Evolutionary conservation across 768 basidiomycete species (phyloP), one percentile per base, ranked within the genome.

Genomic region (Kwoniella sp.): DNA sequence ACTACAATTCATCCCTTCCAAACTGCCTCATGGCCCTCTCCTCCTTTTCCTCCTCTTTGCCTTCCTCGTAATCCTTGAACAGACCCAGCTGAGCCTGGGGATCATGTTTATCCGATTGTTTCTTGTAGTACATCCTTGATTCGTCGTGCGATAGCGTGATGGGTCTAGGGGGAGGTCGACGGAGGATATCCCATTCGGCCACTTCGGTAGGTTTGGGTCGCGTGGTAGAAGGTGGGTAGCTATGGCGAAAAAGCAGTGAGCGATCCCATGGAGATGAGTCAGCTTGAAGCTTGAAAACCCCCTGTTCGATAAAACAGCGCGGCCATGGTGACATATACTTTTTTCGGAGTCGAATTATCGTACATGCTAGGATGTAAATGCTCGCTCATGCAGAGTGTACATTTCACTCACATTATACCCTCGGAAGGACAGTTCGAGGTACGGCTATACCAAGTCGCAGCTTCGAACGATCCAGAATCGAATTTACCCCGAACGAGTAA

Each of bases 391-490:
- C 33, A 33, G 33, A 33, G 33, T 33, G 6, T 26, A 2, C 48
- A 24, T 24, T 24, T 25, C 19, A 57, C 73, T 59, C 54, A 76
- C 76, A 67, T 48, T 27, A 78, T 76, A 9, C 77, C 77, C 30
- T 78, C 77, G 0, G 47, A 24, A 8, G 77, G 77, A 54, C 77
- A 78, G 33, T 68, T 74, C 6, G 73, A 68, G 8, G n/a, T 13
- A 24, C 19, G 22, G 0, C 54, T 9, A n/a, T 55, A 63, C 2
- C 33, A 33, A 4, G 30, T 36, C 2, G 72, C 70, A 47, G 75
- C 63, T 15, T 57, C 44, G 57, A 78, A 77, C 7, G 56, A 22
- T 1, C 69, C 71, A 33, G 63, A 60, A 52, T 79, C 74, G 62
- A 77, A 79, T 24, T 58, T 67, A 3, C 77, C 77, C 30, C 54